Percentiles rank a stretch among this genome's conserved stretches.
Conservation (phyloP, 352 stramenopile species). For the Pythium dissimile region DNA sequence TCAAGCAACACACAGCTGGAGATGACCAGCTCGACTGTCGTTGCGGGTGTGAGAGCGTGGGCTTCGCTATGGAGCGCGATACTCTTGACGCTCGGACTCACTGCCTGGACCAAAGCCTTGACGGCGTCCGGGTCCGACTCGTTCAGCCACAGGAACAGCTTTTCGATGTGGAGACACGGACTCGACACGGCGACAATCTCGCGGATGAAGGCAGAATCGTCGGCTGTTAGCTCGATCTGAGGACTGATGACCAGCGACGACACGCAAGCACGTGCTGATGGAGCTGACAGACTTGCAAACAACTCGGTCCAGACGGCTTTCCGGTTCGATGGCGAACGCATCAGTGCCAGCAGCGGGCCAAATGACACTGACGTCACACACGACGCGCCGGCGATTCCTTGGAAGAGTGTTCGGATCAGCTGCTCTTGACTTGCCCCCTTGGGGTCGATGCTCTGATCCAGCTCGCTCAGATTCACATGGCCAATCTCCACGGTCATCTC, state of each 20-base stretch:
- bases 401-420: conserved; percentile 8
- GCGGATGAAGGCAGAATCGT: conserved; percentile 6
- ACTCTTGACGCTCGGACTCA: background rate
- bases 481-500: conserved; percentile 14
- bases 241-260: conserved; percentile 9
- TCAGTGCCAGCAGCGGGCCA: conserved; percentile 10
- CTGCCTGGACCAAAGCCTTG: background rate
- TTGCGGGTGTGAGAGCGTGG: conserved; percentile 2
- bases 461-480: conserved; percentile 1
- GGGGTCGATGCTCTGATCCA: background rate
- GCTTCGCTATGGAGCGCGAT: conserved; percentile 10
- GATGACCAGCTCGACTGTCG: background rate
- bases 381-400: conserved; percentile 2
- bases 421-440: background rate
- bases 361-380: conserved; percentile 15
- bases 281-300: background rate
- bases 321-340: background rate
- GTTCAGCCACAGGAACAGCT: conserved; percentile 9
- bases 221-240: conserved; percentile 4
- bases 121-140: conserved; percentile 1
- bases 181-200: background rate
- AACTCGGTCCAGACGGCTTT: conserved; percentile 7
- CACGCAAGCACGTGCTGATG: background rate
- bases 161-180: background rate
- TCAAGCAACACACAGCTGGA: background rate